These are phyloP conservation scores for Theobroma grandiflorum DNA, from an alignment of 441 rosid genomes.

Conservation along the genomic window DNA sequence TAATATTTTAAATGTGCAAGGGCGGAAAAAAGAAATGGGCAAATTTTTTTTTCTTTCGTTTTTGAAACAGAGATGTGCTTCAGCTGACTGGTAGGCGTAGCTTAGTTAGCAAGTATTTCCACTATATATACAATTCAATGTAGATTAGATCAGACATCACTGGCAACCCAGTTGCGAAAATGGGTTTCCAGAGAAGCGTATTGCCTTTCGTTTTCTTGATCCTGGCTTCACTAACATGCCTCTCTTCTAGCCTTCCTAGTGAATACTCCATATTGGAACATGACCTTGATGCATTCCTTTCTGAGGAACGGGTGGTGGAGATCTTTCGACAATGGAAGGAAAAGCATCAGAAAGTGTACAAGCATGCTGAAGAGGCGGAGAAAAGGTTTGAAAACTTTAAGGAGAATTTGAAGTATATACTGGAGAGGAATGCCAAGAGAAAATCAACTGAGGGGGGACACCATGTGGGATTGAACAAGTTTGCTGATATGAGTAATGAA, in stretches of 20 bases:
- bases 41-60: not conserved
- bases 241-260: constrained; percentile 42
- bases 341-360: constrained; percentile 58
- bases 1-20: not conserved
- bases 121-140: constrained; percentile 27
- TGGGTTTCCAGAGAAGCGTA: constrained; percentile 38
- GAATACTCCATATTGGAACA: constrained; percentile 50
- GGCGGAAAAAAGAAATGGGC: not conserved
- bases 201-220: constrained; percentile 35
- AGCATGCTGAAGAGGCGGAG: constrained; percentile 51
- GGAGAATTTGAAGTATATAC: constrained; percentile 60
- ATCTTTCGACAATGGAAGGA: constrained; percentile 59
- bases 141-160: constrained; percentile 14
- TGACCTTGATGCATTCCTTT: constrained; percentile 38
- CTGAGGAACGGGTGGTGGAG: constrained; percentile 54
- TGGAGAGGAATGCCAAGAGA: constrained; percentile 43
- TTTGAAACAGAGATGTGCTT: not conserved
- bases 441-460: constrained; percentile 32
- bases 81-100: constrained; percentile 59
- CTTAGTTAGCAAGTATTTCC: not conserved
- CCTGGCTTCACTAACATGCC: constrained; percentile 36
- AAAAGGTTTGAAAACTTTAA: constrained; percentile 48
- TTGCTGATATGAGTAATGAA: constrained; percentile 76
- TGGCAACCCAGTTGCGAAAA: constrained; percentile 30
- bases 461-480: constrained; percentile 66